phyloP scores from a whole-genome alignment of 148 eudicot species.

The Vaccinium darrowii region DNA sequence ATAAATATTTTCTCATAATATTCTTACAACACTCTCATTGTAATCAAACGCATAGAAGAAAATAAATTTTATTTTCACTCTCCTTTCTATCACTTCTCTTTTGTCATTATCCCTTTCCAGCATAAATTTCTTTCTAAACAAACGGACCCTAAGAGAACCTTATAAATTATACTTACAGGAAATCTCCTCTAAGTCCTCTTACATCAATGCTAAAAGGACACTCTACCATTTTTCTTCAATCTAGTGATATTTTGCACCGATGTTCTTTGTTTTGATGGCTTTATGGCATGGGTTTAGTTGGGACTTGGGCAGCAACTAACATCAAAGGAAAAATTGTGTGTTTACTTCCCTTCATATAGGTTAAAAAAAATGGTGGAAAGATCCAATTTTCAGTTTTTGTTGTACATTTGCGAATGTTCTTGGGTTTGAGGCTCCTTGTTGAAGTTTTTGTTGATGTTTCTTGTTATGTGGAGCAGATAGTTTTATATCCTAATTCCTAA shows the following conservation, averaged over 20 bases:
- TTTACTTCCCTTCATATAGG: neutral
- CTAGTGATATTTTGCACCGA: neutral
- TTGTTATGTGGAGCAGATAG: neutral
- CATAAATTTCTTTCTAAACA: too few species aligned
- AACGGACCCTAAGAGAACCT: neutral
- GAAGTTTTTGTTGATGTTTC: neutral
- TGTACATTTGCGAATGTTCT: neutral
- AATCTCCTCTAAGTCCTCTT: conserved; percentile 5
- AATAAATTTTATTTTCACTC: too few species aligned
- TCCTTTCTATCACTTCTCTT: too few species aligned
- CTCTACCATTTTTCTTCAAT: neutral
- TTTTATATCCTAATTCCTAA: neutral
- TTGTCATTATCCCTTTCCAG: too few species aligned
- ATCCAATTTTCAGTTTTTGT: neutral
- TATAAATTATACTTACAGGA: neutral
- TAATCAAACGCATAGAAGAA: too few species aligned
- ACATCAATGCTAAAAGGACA: neutral
- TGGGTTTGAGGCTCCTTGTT: neutral
- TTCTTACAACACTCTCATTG: too few species aligned
- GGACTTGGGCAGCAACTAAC: neutral
- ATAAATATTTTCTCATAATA: too few species aligned
- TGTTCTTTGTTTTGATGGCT: neutral
- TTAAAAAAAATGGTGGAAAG: neutral
- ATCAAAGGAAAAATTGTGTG: neutral
- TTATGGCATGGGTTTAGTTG: neutral